phyloP scores from a whole-genome alignment of 495 filamentous ascomycete species.

The Xylaria scruposa region DNA sequence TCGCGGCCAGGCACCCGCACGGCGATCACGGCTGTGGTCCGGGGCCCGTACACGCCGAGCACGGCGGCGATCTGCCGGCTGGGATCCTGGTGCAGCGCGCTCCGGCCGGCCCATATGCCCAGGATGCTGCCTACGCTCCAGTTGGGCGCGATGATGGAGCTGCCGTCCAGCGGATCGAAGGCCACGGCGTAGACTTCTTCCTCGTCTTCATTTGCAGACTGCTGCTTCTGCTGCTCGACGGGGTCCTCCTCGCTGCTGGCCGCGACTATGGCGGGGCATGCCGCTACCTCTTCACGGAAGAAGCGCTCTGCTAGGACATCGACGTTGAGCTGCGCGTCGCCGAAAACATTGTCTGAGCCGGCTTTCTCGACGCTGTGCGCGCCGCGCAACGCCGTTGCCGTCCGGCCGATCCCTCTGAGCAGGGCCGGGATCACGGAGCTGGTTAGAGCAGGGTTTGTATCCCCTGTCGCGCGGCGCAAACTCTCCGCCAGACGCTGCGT shows the following conservation, averaged over 20 bases:
- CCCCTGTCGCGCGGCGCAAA: slow-evolving; percentile 22
- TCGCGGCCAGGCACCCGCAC: slow-evolving; percentile 45
- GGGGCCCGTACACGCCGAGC: slow-evolving; percentile 58
- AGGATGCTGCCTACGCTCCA: slow-evolving; percentile 62
- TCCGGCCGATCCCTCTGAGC: slow-evolving; percentile 43
- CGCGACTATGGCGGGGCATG: slow-evolving; percentile 49
- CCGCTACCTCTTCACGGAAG: slow-evolving; percentile 49
- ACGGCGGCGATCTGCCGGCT: slow-evolving; percentile 51
- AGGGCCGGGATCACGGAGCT: slow-evolving; percentile 50
- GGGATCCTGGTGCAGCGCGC: slow-evolving; percentile 49
- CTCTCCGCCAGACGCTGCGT: neutral
- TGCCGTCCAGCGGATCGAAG: slow-evolving; percentile 62
- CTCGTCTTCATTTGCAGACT: too few species aligned
- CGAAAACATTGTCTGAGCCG: slow-evolving; percentile 57
- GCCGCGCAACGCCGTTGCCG: slow-evolving; percentile 45
- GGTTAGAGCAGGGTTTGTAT: slow-evolving; percentile 1
- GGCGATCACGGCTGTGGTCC: slow-evolving; percentile 57
- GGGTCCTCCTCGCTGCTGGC: slow-evolving; percentile 63
- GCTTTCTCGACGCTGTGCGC: slow-evolving; percentile 50
- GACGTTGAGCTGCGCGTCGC: slow-evolving; percentile 63
- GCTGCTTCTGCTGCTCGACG: slow-evolving; percentile 42
- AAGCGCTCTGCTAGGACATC: slow-evolving; percentile 56
- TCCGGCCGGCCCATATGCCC: slow-evolving; percentile 55
- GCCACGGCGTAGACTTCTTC: slow-evolving; percentile 55
- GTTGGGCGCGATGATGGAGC: slow-evolving; percentile 60